Evolutionary conservation across 208 protist genomes (phyloP), one percentile per base, ranked within the genome.

Genomic region (Crithidia sp.): DNA sequence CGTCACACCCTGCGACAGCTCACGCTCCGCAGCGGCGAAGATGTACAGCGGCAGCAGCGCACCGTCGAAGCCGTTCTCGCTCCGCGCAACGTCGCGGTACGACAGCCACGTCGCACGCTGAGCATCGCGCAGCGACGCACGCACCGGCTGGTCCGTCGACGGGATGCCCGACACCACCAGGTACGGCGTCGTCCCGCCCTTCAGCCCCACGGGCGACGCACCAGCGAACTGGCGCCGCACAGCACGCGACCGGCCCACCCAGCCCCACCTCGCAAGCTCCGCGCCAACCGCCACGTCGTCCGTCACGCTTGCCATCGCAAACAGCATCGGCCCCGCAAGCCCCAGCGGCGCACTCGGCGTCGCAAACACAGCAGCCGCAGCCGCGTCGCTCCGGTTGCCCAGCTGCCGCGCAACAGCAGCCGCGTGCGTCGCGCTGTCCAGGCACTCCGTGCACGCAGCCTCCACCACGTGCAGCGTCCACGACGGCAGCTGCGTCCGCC

Each of bases 261-360:
- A 67, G 37, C 41, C 9, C 69, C 69, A 68, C 12, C 28, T 37
- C 59, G 58, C 44, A 9, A 67, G 40, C 69, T 74, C 69, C n/a
- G 41, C 49, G 5, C 37, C 49, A 45, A 60, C 60, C 37, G 45
- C 47, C 6, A 74, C 44, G 55, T 67, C 69, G 61, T 74, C 69
- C 47, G 69, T 67, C 43, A 67, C 69, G 69, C 69, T 74, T 40
- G 50, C 19, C 60, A 67, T 74, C 43, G 60, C 69, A 14, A 67
- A 44, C 37, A 67, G 59, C 57, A 67, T 66, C 40, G 69, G 69
- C 36, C 68, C 68, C 16, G 62, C 47, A 36, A 50, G 58, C 10
- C 68, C 68, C 0, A 74, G 69, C 47, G 58, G 50, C 3, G 69
- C 60, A 7, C 36, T 47, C 16, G 39, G 37, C 39, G 69, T 67